A percentile compares a stretch with the other conserved stretches of the same genome.
Conservation (phyloP, 1,284 basidiomycete genomes). For the Moniliella sp. region DNA sequence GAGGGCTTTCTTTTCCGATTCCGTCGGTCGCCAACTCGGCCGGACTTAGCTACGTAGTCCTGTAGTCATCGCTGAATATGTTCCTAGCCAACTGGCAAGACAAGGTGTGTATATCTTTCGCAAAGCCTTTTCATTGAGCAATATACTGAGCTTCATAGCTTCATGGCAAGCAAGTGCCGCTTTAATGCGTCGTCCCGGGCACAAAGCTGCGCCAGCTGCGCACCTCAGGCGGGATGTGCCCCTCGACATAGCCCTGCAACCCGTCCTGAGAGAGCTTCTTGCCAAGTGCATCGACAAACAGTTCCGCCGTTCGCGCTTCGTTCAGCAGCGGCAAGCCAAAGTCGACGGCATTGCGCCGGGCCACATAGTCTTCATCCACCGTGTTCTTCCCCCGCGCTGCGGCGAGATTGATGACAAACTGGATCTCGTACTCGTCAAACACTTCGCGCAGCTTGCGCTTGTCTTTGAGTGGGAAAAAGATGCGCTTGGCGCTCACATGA, state of each 20-base stretch:
- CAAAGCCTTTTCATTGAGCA: too few species aligned
- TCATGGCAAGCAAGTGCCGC: background rate
- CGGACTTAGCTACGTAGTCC: too few species aligned
- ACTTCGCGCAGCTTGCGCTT: constrained; percentile 73
- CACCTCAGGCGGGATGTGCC: constrained; percentile 75
- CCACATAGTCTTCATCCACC: constrained; percentile 86
- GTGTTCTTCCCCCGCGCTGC: constrained; percentile 55
- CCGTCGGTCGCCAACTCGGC: too few species aligned
- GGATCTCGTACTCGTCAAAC: constrained; percentile 74
- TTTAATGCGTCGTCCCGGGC: background rate
- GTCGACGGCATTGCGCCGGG: constrained; percentile 39
- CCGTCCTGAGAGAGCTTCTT: constrained; percentile 70
- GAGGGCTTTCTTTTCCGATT: too few species aligned
- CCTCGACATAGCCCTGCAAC: constrained; percentile 62
- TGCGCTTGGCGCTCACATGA: constrained; percentile 47
- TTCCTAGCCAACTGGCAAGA: too few species aligned
- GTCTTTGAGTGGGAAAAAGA: constrained; percentile 89
- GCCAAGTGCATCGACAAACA: constrained; percentile 73
- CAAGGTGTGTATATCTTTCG: too few species aligned
- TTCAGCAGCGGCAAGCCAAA: constrained; percentile 53
- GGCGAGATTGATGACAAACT: constrained; percentile 82
- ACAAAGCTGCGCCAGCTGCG: constrained; percentile 3
- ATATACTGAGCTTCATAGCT: too few species aligned
- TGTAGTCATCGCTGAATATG: too few species aligned
- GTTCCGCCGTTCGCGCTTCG: constrained; percentile 64